Evolutionary conservation across 208 protist species (phyloP), one percentile per base, ranked within the genome.

Genomic region (Tritrichomonas foetus): DNA sequence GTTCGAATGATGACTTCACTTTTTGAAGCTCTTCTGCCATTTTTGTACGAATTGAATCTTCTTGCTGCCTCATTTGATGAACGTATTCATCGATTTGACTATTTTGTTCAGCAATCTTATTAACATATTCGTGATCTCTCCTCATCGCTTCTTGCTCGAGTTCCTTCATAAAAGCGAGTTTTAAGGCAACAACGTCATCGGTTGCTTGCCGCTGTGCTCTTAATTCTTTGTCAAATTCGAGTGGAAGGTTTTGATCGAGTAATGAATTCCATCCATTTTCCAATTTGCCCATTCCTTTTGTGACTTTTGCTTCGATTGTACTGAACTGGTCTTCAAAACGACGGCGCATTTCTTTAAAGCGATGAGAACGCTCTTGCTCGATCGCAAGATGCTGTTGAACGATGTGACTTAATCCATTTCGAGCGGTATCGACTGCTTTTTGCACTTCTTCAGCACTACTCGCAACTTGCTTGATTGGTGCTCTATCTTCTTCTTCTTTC

Each of bases 71-170:
- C 78, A 89, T 89, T 57, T 44, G 44, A 8, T 89, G 44, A 53
- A 89, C 78, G 39, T 57, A 57, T 11, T 33, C 41, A 30, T 89
- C 78, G 39, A 89, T 57, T 57, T 89, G 78, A 5, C 33, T 44
- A 30, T 89, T 89, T 57, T 89, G 78, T 22, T 41, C 78, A 33
- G 78, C 41, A 57, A 89, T 89, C 47, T 89, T 89, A 57, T 89
- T 89, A 57, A 89, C 78, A 49, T 89, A 89, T 27, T 89, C 78
- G 30, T 89, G 78, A 89, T 89, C 78, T 89, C 78, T 9, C 39
- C 57, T 89, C 47, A 57, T 89, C n/a, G 33, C 41, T 89, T 89
- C 78, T 89, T 89, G 78, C 41, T 89, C 27, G 2, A 89, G 27
- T 61, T 89, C 47, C 36, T 89, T 57, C 3, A 89, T n/a, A n/a